Evolutionary conservation across 2,329 filamentous ascomycete species (phyloP), one percentile per base, ranked within the genome.

Genomic region (Boeremia exigua): DNA sequence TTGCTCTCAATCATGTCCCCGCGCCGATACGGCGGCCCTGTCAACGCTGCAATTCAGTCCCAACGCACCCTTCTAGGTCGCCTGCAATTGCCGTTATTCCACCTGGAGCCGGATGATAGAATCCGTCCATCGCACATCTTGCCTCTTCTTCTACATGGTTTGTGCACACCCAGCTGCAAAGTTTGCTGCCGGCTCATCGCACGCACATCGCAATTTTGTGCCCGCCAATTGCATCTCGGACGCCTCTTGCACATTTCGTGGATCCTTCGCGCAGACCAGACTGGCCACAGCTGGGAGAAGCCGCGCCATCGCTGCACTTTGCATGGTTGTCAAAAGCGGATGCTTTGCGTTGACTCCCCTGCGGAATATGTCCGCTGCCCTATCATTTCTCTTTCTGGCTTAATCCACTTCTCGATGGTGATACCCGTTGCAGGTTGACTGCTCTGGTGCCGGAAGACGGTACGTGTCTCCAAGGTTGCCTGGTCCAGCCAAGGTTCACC

Each of bases 201-300:
- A 55, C 23, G 46, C 28, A 10, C 23, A 38, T 51, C 43, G 38
- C 27, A 48, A 56, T 51, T n/a, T 48, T 33, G 7, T 10, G 10
- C 28, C 40, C 15, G 19, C 46, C 52, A 49, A 49, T 55, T 14
- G 14, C 45, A 23, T 4, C 10, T 3, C 15, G 5, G n/a, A 3
- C 23, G 19, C 15, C 25, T 29, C 19, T 28, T 28, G 34, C 28
- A 6, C 25, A 30, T 19, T 12, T 15, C 15, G 9, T n/a, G 11
- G 30, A 42, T 53, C 50, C 43, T 42, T 15, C 36, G 19, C n/a
- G 27, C 19, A 28, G 6, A 17, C 25, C n/a, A 29, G 33, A 9
- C 33, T 37, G 19, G 8, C 38, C 17, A 15, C 27, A 29, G 38
- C 27, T 29, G 27, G 14, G 15, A 4, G 12, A 27, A 8, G 37